Conservation (phyloP, 495 filamentous ascomycete genomes). For the Thozetella sp. region DNA sequence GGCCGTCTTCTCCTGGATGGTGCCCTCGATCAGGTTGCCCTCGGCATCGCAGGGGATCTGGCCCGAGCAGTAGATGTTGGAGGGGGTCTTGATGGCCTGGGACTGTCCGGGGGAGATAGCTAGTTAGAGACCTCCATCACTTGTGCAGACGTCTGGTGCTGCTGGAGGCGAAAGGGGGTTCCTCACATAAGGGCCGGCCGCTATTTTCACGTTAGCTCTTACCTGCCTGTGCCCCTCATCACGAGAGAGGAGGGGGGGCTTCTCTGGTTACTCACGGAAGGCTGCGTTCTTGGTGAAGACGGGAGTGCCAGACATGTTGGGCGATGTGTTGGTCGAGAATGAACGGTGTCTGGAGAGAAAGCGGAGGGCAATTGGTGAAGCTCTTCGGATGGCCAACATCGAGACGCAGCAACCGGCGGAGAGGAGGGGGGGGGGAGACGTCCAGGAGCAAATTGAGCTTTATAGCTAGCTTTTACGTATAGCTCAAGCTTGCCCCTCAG, state of each 20-base stretch:
- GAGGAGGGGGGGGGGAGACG: too few relatives aligned
- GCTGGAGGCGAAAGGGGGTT: background rate
- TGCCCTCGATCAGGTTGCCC: conserved; percentile 75
- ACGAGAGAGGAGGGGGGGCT: background rate
- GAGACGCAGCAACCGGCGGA: too few relatives aligned
- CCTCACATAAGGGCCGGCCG: conserved; percentile 59
- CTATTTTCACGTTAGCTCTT: conserved; percentile 23
- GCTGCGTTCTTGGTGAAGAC: conserved; percentile 54
- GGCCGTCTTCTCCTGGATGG: conserved; percentile 75
- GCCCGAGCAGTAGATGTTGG: conserved; percentile 88
- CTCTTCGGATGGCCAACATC: too few relatives aligned
- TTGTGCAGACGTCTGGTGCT: background rate
- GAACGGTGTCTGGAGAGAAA: conserved; percentile 3
- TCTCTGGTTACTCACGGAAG: conserved; percentile 39
- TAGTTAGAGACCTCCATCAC: conserved; percentile 13
- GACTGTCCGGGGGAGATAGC: conserved; percentile 55
- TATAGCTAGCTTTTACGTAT: too few relatives aligned
- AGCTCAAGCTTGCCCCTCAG: too few relatives aligned
- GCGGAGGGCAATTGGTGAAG: conserved; percentile 13
- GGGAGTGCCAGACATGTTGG: conserved; percentile 47
- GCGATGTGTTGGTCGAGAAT: conserved; percentile 8
- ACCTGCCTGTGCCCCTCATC: conserved; percentile 10
- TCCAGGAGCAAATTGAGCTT: too few relatives aligned
- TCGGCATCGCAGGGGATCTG: conserved; percentile 82
- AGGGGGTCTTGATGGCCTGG: conserved; percentile 84